Conservation (phyloP, 2,329 filamentous ascomycete species). For the Cryphonectria japonica region DNA sequence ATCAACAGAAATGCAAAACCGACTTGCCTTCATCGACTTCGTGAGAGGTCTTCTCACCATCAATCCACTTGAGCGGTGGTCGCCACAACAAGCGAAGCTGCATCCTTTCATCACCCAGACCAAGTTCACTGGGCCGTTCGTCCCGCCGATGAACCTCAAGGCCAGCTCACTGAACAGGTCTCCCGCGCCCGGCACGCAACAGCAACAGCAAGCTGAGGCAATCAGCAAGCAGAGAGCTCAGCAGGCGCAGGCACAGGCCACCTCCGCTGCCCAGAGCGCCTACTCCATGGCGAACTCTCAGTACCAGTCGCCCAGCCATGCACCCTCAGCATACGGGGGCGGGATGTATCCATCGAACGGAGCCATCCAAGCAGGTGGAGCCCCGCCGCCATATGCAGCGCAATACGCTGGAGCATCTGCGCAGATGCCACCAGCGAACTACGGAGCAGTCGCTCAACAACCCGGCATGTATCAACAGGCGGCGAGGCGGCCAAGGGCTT, state of each 20-base stretch:
- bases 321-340: constrained; percentile 41
- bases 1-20: constrained; percentile 91
- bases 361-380: constrained; percentile 45
- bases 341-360: constrained; percentile 62
- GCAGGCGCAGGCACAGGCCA: constrained; percentile 70
- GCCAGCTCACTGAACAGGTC: constrained; percentile 83
- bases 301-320: constrained; percentile 48
- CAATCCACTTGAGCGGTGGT: constrained; percentile 96
- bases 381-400: constrained; percentile 78
- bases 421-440: constrained; percentile 69
- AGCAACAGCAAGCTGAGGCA: constrained; percentile 93
- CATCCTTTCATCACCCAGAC: constrained; percentile 99
- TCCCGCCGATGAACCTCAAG: constrained; percentile 96
- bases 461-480: constrained; percentile 72
- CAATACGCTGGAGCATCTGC: constrained; percentile 55
- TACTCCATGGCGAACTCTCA: constrained; percentile 60
- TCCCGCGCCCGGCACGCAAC: constrained; percentile 88
- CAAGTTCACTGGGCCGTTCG: constrained; percentile 94
- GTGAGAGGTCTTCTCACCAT: constrained; percentile 91
- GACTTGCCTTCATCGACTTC: constrained; percentile 96
- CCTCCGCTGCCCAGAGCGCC: constrained; percentile 67
- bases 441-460: constrained; percentile 58
- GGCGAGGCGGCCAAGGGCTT: constrained; percentile 80
- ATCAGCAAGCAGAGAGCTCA: constrained; percentile 88
- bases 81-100: constrained; percentile 93